Evolutionary conservation across 768 basidiomycete species (phyloP), one percentile per base, ranked within the genome.

Genomic region (Pisolithus marmoratus): DNA sequence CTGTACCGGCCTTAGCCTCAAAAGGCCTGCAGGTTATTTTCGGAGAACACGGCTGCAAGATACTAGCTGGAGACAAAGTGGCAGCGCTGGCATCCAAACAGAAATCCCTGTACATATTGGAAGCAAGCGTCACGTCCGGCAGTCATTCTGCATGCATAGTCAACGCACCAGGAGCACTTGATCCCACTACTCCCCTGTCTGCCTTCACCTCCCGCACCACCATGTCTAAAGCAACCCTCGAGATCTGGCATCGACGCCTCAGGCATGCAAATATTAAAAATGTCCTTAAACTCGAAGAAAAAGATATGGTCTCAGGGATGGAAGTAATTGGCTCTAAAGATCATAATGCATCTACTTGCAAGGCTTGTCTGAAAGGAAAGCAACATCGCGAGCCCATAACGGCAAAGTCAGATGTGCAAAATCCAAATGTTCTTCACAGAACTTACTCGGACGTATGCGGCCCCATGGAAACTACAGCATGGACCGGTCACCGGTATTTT

Each of bases 361-460:
- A 40, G 24, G 34, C 56, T 5, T 63, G 65, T 47, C 53, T 63
- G 11, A 24, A 58, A 34, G 63, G 63, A 11, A 68, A 67, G 45
- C 61, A 65, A 36, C 24, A 58, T 0, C 48, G 53, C 4, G 27
- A 50, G 11, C 38, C 48, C 1, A 58, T 62, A 37, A 54, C 50
- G 1, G 53, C 58, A 17, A 6, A 48, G 19, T 55, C 58, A 4
- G 38, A 12, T 5, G 37, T 51, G n/a, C n/a, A n/a, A n/a, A n/a
- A n/a, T n/a, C n/a, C n/a, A n/a, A n/a, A n/a, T n/a, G n/a, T n/a
- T n/a, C n/a, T n/a, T n/a, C n/a, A n/a, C n/a, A n/a, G n/a, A n/a
- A n/a, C n/a, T n/a, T n/a, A n/a, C n/a, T n/a, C n/a, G n/a, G n/a
- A n/a, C n/a, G n/a, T n/a, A n/a, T n/a, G n/a, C n/a, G n/a, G n/a